Percentiles rank a stretch among this genome's conserved stretches.
Evolutionary conservation across 2,329 filamentous ascomycete species (phyloP).

Genomic region (Cercospora zeina): DNA sequence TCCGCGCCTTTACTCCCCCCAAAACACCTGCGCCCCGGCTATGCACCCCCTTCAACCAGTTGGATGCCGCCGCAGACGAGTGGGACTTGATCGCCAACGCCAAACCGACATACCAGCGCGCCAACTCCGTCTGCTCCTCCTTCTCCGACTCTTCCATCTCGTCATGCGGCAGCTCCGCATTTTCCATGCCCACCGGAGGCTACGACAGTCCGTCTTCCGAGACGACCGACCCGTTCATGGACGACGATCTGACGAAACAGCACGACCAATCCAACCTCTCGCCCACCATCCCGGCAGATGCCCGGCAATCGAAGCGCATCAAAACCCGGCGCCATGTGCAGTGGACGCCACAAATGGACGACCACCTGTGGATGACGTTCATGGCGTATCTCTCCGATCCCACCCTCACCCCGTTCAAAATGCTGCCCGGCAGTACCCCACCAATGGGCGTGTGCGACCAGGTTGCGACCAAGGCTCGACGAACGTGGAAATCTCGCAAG

Average conservation of each 20-base stretch:
- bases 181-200: slow-evolving; percentile 49
- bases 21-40: slow-evolving; percentile 49
- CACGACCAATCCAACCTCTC: slow-evolving; percentile 32
- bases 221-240: slow-evolving; percentile 55
- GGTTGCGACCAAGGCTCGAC: slow-evolving; percentile 62
- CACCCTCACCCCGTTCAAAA: slow-evolving; percentile 66
- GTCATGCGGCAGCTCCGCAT: slow-evolving; percentile 58
- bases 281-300: slow-evolving; percentile 29
- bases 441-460: slow-evolving; percentile 65
- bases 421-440: slow-evolving; percentile 62
- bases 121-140: slow-evolving; percentile 59
- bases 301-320: slow-evolving; percentile 45
- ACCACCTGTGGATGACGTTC: slow-evolving; percentile 66
- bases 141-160: slow-evolving; percentile 64
- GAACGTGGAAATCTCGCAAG: slow-evolving; percentile 57
- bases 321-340: slow-evolving; percentile 46
- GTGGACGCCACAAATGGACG: slow-evolving; percentile 65
- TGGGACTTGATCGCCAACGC: slow-evolving; percentile 39
- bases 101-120: slow-evolving; percentile 48
- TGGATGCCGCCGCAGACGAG: slow-evolving; percentile 35
- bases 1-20: slow-evolving; percentile 49
- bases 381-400: slow-evolving; percentile 66
- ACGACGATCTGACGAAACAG: slow-evolving; percentile 32
- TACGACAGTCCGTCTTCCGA: slow-evolving; percentile 64
- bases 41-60: slow-evolving; percentile 30